Evolutionary conservation across 2,329 filamentous ascomycete genomes (phyloP), one percentile per base, ranked within the genome.

Genomic region (Arachnopeziza araneosa): DNA sequence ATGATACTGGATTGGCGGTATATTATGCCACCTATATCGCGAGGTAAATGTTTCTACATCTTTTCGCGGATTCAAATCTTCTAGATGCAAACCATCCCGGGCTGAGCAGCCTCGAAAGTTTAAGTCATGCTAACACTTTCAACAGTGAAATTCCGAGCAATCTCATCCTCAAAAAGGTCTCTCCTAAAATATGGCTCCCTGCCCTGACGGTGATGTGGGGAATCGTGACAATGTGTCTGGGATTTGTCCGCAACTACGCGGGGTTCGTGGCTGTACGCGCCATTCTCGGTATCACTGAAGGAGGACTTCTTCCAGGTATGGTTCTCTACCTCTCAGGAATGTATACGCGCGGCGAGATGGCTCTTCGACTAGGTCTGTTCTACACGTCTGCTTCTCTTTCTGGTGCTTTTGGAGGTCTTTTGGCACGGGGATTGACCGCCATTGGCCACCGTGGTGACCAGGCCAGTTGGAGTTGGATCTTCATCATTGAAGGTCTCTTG

Each of bases 341-440:
- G 87, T 99, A 98, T 69, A 86, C 87, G 61, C 85, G 93, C 61
- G 79, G 80, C 52, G 95, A 98, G 75, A 91, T 93, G 1, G 93
- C 98, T 75, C 91, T 91, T 70, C 86, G 95, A 32, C 97, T 93
- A 76, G 90, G 87, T n/a, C 93, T 98, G 78, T 98, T 98, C 80
- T 98, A 98, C 79, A 87, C 84, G 69, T 90, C 83, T 30, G 93
- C 90, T 0, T 89, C 87, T 0, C 78, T 93, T 3, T 89, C 90
- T 0, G 90, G 90, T 32, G 90, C 91, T 0, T 97, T 96, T 68
- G 92, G 91, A 50, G 92, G 92, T 1, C 81, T 97, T 1, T 80
- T 97, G 5, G 93, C 93, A 0, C 88, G 86, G 1, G 93, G 87
- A 0, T 96, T 97, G 63, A 90, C 90, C n/a, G 90, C 93, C 69